Base-by-base conservation (phyloP, 257 asterid genomes). In the Gentiana dahurica region DNA sequence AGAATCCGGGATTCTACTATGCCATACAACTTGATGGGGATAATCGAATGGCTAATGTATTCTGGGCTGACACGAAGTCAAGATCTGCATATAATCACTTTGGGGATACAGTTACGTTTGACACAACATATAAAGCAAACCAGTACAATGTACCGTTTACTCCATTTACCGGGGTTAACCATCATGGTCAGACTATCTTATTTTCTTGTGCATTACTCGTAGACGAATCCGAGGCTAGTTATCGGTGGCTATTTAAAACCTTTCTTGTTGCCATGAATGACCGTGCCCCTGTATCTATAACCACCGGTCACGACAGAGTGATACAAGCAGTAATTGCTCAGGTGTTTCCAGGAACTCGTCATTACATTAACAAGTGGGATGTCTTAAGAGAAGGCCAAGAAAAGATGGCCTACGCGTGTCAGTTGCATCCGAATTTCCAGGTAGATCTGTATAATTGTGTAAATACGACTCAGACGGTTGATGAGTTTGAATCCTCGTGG, bases 31-130 rank as follows among this genome's bases (percentile, higher is more conserved):
- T 90, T 34, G 96, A 90, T 49, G 95, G 87, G 65, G 95, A 87
- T 60, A 84, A 87, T 70, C 87, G 82, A 57, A 73, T 90, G 87
- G 77, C 91, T 55, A 90, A 84, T 75, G 95, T 79, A 52, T 87
- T 90, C 53, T 90, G 98, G 98, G 84, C 96, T 36, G 96, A 90
- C 68, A 72, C 98, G 41, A 79, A 94, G 73, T 90, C 98, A 47
- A 87, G 98, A 72, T 75, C 81, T 66, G 86, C 95, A 43, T 90
- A 84, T 68, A 60, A 75, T 66, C 88, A 84, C 70, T 90, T 90
- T 70, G 94, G 96, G 15, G 98, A 90, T 73, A 77, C 84, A n/a
- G 89, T 90, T 75, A 66, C 68, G 36, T 66, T 90, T 41, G 95
- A 90, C 57, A 87, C 95, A 8, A 68, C 67, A 43, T 90, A 79